Evolutionary conservation across 345 rosid genomes (phyloP), one percentile per base, ranked within the genome.

Genomic region (Ricinus communis): DNA sequence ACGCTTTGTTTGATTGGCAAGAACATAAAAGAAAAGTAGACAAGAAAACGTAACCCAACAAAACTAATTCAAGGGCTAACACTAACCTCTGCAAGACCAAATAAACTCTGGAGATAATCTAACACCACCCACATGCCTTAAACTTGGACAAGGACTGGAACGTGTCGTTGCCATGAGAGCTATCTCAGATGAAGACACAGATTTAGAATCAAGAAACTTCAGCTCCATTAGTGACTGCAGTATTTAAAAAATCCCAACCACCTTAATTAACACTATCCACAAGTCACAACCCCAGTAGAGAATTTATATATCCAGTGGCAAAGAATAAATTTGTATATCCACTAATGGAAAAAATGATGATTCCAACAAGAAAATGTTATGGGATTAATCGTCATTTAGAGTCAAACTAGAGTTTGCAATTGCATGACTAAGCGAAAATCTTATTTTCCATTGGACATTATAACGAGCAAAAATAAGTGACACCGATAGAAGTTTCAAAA

Each of bases 21-120:
- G 41, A 65, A 47, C 11, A 66, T 51, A 47, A 31, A 10, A 51
- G 57, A 52, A 58, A 57, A 66, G 43, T 10, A 14, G 0, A 11
- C 12, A 72, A 18, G 13, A 74, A 49, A 13, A 27, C 21, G 63
- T 24, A 31, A 65, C 8, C 16, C 13, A 14, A 51, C 19, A 66
- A 15, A 5, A 12, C 14, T 0, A 16, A 36, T 50, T 33, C 5
- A 5, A 31, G 28, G 5, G 4, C 3, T 19, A 54, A 56, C 0
- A 53, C n/a, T 66, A 76, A 82, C 84, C 75, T 83, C 83, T 80
- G 82, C 80, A 78, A 79, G 76, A 77, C 56, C 64, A n/a, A n/a
- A n/a, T 68, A 16, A 80, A 68, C 70, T 71, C 66, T 36, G 79
- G 79, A 75, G 82, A 79, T 40, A 79, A 77, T 63, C 75, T 41